These are phyloP conservation scores for Puccinia hordei DNA, from an alignment of 1,284 basidiomycete species.

Conservation along the genomic window DNA sequence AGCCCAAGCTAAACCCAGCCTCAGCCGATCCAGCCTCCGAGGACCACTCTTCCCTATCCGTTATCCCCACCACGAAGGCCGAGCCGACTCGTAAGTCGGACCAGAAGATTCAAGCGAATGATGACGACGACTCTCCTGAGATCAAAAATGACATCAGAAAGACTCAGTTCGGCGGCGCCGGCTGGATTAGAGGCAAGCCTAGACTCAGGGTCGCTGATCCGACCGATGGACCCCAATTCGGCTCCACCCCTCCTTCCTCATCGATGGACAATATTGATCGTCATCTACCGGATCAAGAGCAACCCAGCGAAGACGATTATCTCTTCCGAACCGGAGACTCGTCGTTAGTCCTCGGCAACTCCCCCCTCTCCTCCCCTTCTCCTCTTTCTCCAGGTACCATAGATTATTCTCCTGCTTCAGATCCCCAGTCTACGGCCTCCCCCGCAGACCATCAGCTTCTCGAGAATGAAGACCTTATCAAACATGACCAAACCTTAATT, in stretches of 20 bases:
- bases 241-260: neutral
- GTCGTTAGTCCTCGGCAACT: neutral
- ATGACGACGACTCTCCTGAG: neutral
- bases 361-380: neutral
- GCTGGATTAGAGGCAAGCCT: constrained; percentile 51
- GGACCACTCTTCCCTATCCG: neutral
- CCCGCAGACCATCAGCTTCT: neutral
- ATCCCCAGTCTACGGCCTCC: neutral
- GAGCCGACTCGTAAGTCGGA: neutral
- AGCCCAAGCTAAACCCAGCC: neutral
- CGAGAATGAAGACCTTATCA: neutral
- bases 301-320: neutral
- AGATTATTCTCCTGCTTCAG: too few relatives aligned
- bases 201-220: constrained; percentile 37
- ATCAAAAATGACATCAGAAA: constrained; percentile 28
- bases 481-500: neutral
- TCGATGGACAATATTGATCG: neutral
- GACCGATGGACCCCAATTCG: constrained; percentile 1
- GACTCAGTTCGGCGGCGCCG: constrained; percentile 46
- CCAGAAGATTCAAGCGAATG: neutral
- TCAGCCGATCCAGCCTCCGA: neutral
- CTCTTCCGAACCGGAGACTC: neutral
- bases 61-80: neutral
- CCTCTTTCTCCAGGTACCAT: neutral
- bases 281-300: neutral